phyloP scores from a whole-genome alignment of 768 basidiomycete genomes.

The Lactarius evosmus region DNA sequence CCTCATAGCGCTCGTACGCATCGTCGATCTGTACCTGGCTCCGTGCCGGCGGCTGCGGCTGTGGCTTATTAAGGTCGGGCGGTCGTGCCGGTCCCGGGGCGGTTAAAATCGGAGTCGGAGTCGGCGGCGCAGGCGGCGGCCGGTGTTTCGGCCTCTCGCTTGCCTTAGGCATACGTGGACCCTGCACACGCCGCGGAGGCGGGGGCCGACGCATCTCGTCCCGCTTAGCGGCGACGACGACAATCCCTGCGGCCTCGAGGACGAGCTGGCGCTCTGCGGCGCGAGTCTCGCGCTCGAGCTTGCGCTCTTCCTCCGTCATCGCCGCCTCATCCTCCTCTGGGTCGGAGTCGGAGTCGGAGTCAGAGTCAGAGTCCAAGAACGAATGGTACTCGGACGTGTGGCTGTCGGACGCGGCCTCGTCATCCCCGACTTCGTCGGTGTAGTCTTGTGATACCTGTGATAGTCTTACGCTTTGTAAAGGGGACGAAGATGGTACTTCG shows the following conservation, averaged over 20 bases:
- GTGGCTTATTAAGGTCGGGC: constrained; percentile 12
- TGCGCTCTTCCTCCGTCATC: constrained; percentile 43
- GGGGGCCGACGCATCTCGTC: constrained; percentile 51
- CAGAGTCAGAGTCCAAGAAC: constrained; percentile 16
- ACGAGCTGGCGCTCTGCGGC: constrained; percentile 77
- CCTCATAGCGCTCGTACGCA: constrained; percentile 86
- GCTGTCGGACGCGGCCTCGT: constrained; percentile 32
- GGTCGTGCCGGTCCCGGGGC: constrained; percentile 33
- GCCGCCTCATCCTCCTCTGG: constrained; percentile 39
- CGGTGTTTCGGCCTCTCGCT: constrained; percentile 39
- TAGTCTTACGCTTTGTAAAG: background rate
- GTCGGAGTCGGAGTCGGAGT: constrained; percentile 38
- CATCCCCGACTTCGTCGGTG: constrained; percentile 27
- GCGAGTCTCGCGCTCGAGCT: constrained; percentile 54
- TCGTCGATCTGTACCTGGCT: constrained; percentile 54
- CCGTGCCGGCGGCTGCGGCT: constrained; percentile 16
- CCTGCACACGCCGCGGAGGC: constrained; percentile 34
- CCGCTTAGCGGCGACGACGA: constrained; percentile 73
- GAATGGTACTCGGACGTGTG: constrained; percentile 16
- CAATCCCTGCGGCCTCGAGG: constrained; percentile 84
- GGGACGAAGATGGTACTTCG: background rate
- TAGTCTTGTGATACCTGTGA: constrained; percentile 27
- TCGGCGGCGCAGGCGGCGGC: constrained; percentile 53
- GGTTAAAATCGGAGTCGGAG: background rate
- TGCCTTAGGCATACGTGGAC: constrained; percentile 30